These are phyloP conservation scores for Fusarium lateritium DNA, from an alignment of 2,329 filamentous ascomycete species.

Conservation along the genomic window DNA sequence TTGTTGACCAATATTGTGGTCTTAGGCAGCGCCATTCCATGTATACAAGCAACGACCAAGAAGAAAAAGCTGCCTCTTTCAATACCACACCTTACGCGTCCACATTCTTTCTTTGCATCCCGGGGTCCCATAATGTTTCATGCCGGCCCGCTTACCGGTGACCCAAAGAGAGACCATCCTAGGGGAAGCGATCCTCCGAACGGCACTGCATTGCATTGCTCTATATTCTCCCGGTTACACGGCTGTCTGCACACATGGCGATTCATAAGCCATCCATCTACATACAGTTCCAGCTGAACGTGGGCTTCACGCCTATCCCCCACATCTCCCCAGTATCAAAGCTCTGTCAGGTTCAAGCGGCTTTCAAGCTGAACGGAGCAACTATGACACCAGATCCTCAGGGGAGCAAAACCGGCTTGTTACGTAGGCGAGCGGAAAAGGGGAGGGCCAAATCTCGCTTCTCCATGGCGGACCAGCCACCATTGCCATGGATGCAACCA, in stretches of 20 bases:
- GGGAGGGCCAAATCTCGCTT: constrained; percentile 46
- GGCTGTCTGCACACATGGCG: neutral
- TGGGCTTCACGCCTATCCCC: neutral
- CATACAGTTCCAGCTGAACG: neutral
- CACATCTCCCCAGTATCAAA: neutral
- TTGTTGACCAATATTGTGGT: neutral
- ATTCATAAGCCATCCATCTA: neutral
- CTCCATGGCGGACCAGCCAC: constrained; percentile 37
- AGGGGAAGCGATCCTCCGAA: constrained; percentile 22
- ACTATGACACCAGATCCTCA: neutral
- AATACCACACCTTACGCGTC: constrained; percentile 11
- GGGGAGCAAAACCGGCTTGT: neutral
- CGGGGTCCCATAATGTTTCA: constrained; percentile 28
- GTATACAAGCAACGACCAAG: neutral
- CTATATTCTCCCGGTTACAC: constrained; percentile 25
- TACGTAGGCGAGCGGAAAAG: constrained; percentile 20
- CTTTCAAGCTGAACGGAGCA: constrained; percentile 8
- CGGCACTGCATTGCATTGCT: constrained; percentile 12
- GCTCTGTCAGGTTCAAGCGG: constrained; percentile 8
- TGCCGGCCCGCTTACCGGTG: constrained; percentile 22
- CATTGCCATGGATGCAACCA: constrained; percentile 2
- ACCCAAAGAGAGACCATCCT: neutral
- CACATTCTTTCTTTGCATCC: neutral
- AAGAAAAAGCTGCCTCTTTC: constrained; percentile 3
- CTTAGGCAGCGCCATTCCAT: neutral